Percentiles rank a stretch among this genome's conserved stretches.
These are phyloP conservation scores for Agaricus blazei DNA, from an alignment of 768 basidiomycete species.

Conservation along the genomic window DNA sequence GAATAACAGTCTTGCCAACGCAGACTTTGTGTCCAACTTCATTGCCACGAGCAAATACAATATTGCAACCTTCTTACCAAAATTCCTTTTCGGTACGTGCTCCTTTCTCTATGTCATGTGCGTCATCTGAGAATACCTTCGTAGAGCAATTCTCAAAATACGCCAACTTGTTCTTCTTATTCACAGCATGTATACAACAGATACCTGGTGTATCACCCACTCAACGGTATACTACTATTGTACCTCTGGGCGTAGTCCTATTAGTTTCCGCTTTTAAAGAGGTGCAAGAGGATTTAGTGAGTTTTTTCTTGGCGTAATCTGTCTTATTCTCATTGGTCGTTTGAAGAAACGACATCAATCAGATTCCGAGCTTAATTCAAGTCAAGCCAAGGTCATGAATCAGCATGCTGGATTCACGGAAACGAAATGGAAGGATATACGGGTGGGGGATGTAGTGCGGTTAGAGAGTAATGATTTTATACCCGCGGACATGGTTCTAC, in stretches of 20 bases:
- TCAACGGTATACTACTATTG: constrained; percentile 92
- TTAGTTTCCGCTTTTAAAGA: constrained; percentile 96
- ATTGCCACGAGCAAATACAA: constrained; percentile 97
- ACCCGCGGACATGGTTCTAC: constrained; percentile 86
- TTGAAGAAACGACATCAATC: constrained; percentile 92
- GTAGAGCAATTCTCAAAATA: constrained; percentile 98
- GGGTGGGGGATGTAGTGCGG: constrained; percentile 90
- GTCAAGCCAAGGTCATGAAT: constrained; percentile 70
- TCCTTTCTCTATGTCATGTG: neutral
- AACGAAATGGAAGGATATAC: constrained; percentile 84
- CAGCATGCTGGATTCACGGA: constrained; percentile 58
- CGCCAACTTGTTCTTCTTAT: constrained; percentile 97
- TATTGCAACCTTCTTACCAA: constrained; percentile 77
- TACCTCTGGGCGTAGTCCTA: constrained; percentile 80
- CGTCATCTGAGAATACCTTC: constrained; percentile 9
- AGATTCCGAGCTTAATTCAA: constrained; percentile 86
- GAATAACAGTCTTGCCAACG: constrained; percentile 67
- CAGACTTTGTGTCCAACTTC: constrained; percentile 72
- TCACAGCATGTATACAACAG: constrained; percentile 96
- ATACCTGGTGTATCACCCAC: constrained; percentile 98
- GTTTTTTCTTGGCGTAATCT: constrained; percentile 21
- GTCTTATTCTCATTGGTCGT: constrained; percentile 1
- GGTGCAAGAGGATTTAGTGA: constrained; percentile 85
- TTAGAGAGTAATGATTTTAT: constrained; percentile 92
- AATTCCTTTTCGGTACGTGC: constrained; percentile 82